Base-by-base conservation (phyloP, 768 basidiomycete species). In the Mrakia blollopis region DNA sequence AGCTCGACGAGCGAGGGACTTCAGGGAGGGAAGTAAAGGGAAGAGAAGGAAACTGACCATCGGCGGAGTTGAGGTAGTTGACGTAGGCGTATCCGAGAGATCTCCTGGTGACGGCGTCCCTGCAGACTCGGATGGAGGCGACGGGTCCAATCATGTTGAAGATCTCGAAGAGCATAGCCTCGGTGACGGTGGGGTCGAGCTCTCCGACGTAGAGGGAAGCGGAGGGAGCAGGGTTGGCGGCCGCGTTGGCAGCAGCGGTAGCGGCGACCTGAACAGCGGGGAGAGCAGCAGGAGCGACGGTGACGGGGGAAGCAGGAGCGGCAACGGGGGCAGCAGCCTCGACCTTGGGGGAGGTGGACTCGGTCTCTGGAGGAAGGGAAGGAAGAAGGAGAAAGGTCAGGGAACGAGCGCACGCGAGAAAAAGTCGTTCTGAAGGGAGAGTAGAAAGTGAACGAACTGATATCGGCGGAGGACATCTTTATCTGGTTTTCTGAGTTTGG, bases 111-210 rank as follows among this genome's bases (percentile, higher is more conserved):
- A 99, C 97, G 80, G 97, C 96, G 86, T 99, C 97, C 85, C 97
- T 94, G 86, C 97, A 99, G 82, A 99, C 97, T 86, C 97, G 96
- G 84, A 99, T 98, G 84, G 93, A 95, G 63, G 94, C 94, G 80
- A 99, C 97, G 69, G 96, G 97, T 72, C 97, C 97, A 85, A 98
- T 94, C 93, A 98, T 96, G 85, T 97, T 97, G 88, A 99, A 99
- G 84, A 99, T 98, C 87, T 99, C 97, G 83, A 98, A 99, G 74
- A 99, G 89, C 94, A 98, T 98, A 76, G 97, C 96, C 87, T 99
- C 97, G 52, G 95, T 93, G 85, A 99, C 97, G 80, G 92, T 91
- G 81, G 92, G 91, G 86, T 98, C 97, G 80, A 99, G 91, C 86
- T 99, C 97, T 78, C 97, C 97, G 79, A 99, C 97, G 86, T 99